Evolutionary conservation across 1,139 yeast genomes (phyloP).

Genomic region (Scheffersomyces lignicola): DNA sequence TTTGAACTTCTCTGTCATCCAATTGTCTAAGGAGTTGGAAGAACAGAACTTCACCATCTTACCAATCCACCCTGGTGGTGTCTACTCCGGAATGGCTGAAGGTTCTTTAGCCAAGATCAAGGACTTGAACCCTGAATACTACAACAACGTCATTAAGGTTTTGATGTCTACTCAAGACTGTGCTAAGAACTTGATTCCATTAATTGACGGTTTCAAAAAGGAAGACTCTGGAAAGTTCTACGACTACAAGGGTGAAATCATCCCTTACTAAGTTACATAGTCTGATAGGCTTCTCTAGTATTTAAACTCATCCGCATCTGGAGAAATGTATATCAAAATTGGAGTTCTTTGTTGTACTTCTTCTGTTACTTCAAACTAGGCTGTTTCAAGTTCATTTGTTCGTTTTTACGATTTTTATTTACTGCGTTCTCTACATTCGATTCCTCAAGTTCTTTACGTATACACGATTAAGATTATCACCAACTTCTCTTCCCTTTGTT

Average conservation of each 20-base stretch:
- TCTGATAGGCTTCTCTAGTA: no score
- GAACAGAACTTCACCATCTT: constrained; percentile 22
- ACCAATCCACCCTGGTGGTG: constrained; percentile 32
- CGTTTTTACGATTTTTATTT: no score
- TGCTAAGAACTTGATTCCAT: constrained; percentile 5
- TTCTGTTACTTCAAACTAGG: no score
- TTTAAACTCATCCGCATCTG: no score
- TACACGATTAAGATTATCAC: no score
- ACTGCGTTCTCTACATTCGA: no score
- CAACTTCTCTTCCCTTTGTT: no score
- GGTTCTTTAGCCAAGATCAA: background rate
- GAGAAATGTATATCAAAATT: no score
- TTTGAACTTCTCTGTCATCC: constrained; percentile 20
- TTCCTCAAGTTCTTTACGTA: no score
- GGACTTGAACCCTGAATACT: constrained; percentile 3
- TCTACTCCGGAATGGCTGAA: constrained; percentile 24
- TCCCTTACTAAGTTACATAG: constrained; percentile 9
- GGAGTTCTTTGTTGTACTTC: no score
- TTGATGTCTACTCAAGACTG: constrained; percentile 9
- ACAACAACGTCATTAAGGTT: background rate
- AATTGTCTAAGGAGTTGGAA: constrained; percentile 20
- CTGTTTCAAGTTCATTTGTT: no score
- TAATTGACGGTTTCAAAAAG: constrained; percentile 6
- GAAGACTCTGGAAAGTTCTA: constrained; percentile 12
- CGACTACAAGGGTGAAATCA: constrained; percentile 12